phyloP scores from a whole-genome alignment of 2,329 filamentous ascomycete genomes.

The Colletotrichum tofieldiae region DNA sequence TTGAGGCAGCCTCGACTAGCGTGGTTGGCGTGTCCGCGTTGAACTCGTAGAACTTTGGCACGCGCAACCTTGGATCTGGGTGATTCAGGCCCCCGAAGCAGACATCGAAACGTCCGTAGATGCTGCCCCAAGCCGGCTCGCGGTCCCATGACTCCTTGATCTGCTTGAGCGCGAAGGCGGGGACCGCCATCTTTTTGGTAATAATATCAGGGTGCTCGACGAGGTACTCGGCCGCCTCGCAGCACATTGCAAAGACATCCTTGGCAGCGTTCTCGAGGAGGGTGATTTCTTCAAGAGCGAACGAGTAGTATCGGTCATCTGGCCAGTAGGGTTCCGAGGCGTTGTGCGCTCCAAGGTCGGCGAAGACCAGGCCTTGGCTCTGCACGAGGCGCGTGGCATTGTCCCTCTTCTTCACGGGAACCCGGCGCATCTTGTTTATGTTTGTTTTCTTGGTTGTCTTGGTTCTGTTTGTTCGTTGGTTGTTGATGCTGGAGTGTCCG shows the following conservation, averaged over 20 bases:
- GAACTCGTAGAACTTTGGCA: constrained; percentile 28
- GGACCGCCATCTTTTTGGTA: constrained; percentile 20
- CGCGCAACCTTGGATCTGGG: constrained; percentile 8
- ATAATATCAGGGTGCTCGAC: constrained; percentile 9
- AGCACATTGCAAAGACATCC: constrained; percentile 31
- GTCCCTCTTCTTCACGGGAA: constrained; percentile 5
- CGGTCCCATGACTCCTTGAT: constrained; percentile 12
- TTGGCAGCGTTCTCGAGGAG: constrained; percentile 14
- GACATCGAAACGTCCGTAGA: constrained; percentile 27
- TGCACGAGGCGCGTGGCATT: constrained; percentile 22
- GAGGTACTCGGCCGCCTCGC: constrained; percentile 26
- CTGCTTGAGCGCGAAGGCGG: constrained; percentile 1
- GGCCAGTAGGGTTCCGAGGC: constrained; percentile 24
- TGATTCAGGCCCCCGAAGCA: constrained; percentile 25
- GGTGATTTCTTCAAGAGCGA: neutral
- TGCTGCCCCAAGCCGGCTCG: constrained; percentile 25
- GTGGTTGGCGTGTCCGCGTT: constrained; percentile 26
- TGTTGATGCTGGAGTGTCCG: neutral
- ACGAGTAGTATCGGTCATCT: constrained; percentile 28
- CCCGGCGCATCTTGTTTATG: constrained; percentile 14
- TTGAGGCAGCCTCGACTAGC: constrained; percentile 8
- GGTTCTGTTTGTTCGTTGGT: neutral
- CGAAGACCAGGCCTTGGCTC: constrained; percentile 27
- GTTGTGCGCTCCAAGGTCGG: constrained; percentile 13
- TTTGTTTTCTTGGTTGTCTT: neutral